Base-by-base conservation (phyloP, 164 flowering plant species). In the Vitis riparia region DNA sequence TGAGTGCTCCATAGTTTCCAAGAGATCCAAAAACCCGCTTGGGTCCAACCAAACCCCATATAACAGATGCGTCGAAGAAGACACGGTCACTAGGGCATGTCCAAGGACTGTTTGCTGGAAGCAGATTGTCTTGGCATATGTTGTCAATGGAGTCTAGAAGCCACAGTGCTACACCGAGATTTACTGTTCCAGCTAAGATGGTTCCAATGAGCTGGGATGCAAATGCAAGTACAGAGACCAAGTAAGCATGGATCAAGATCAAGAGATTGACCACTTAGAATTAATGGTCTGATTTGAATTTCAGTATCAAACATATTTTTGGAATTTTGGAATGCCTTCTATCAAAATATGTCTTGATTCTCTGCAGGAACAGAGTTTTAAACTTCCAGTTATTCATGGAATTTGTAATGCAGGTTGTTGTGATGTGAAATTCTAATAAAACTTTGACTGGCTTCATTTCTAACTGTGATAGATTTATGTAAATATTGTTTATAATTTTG, bases 1-100 rank as follows among this genome's bases (percentile, higher is more conserved):
- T 76, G 16, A 76, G 49, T 47, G 78, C 53, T 8, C 66, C 66
- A 56, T 76, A 76, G 62, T 67, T 58, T 8, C 78, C 75, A 13
- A 59, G 57, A 27, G 67, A 55, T 7, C 78, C 78, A 13, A 71
- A 76, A 9, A 73, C 67, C 50, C 76, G 67, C 0, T 58, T 60
- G 5, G 44, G 44, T 37, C 44, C 44, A 37, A 37, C 44, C 44
- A 37, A 37, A 37, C 44, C 44, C 44, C 44, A 37, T 37, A 37
- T 3, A 37, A 37, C 52, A 15, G 47, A 68, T 60, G 44, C 57
- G 11, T 68, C 56, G 13, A 23, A 59, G 44, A 60, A 44, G 10
- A 49, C 63, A 11, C 55, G 30, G 32, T 59, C 17, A 2, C 0
- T 13, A 1, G 71, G 58, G 44, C 71, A 68, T 17, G 71, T 68